Percentiles rank a stretch among this genome's conserved stretches.
These are phyloP conservation scores for Nymphaea colorata DNA, from an alignment of 164 flowering plant species.

Conservation along the genomic window DNA sequence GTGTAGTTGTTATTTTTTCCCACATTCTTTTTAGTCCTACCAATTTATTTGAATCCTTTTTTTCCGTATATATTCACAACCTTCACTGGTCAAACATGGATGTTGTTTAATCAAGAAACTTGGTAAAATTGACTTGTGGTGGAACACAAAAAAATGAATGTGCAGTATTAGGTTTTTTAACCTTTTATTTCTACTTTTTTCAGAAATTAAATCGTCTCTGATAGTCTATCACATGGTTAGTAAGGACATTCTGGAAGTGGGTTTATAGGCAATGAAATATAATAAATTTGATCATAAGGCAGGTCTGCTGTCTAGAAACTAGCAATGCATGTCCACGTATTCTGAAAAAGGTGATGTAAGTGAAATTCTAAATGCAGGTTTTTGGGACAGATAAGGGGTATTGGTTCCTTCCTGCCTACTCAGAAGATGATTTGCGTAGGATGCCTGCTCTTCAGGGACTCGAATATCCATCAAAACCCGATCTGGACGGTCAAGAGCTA, in stretches of 20 bases:
- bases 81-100: too few relatives aligned
- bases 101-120: too few relatives aligned
- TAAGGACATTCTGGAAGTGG: too few relatives aligned
- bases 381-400: conserved; percentile 55
- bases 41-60: too few relatives aligned
- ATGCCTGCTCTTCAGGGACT: conserved; percentile 95
- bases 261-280: background rate
- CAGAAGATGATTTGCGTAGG: conserved; percentile 69
- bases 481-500: conserved; percentile 54
- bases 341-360: background rate
- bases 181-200: too few relatives aligned
- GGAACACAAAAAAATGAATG: too few relatives aligned
- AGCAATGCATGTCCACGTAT: background rate
- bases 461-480: conserved; percentile 87
- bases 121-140: too few relatives aligned
- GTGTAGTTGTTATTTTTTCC: background rate
- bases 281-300: background rate
- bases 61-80: too few relatives aligned
- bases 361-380: conserved; percentile 25
- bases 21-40: background rate
- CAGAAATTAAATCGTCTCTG: background rate
- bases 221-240: background rate
- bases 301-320: background rate
- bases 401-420: conserved; percentile 70
- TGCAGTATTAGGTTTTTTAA: too few relatives aligned